Base-by-base conservation (phyloP, 176 grass and related monocot genomes). In the Oryza glaberrima region DNA sequence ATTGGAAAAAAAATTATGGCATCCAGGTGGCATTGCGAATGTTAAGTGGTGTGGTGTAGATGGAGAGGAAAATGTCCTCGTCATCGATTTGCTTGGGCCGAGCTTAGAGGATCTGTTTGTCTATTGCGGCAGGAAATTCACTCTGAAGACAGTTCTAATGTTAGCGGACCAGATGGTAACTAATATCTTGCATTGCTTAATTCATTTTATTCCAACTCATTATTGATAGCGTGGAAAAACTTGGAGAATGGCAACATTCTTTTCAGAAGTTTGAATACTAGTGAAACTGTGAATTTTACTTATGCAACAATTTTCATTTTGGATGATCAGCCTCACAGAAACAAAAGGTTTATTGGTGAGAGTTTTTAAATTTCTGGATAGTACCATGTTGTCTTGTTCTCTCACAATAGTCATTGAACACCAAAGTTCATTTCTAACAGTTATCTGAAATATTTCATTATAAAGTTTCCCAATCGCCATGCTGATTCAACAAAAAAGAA, bases 151-250 rank as follows among this genome's bases (percentile, higher is more conserved):
- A 49, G 93, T 95, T 44, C 80, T 95, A 72, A 95, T 92, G 93
- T 54, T 95, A 65, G 93, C 93, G 61, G 93, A 95, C 2, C 93
- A 95, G 73, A 95, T 95, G 93, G 93, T 95, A 92, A 86, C 36
- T 47, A 26, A 7, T 54, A 70, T 58, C 3, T 87, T 1, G 2
- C 82, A 65, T 51, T 34, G 0, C 35, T 43, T 65, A 68, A 35
- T 77, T 58, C 66, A 66, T 48, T 81, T 40, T 77, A 45, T 75
- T 82, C 40, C 19, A 32, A 35, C 47, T 76, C 43, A 17, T 40
- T 67, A 4, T 77, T 22, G 43, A 44, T 7, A 69, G 22, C 17
- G 25, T 54, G 17, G 6, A 20, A 49, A 20, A 22, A 16, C 16
- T 65, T 5, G 0, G 36, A 43, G 68, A 73, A 28, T 47, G 13